Evolutionary conservation across 1,284 basidiomycete species (phyloP).

Genomic region (Stereum hirsutum): DNA sequence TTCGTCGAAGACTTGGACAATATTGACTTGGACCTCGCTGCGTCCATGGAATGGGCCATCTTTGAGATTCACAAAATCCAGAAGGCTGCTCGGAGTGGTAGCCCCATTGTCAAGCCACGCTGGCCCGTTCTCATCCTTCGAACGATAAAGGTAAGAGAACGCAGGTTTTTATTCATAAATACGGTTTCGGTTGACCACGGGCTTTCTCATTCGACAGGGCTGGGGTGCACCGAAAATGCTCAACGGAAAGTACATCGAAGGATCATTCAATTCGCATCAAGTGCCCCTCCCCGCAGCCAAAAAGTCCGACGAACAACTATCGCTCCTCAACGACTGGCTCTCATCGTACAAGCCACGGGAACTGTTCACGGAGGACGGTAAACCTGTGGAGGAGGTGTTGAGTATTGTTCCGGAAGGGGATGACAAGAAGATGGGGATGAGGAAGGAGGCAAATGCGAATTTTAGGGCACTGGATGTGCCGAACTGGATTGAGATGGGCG

Average conservation of each 20-base stretch:
- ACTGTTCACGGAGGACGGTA: constrained; percentile 48
- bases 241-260: constrained; percentile 66
- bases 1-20: constrained; percentile 69
- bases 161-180: background rate
- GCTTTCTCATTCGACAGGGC: constrained; percentile 27
- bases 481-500: constrained; percentile 51
- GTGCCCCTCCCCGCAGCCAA: constrained; percentile 74
- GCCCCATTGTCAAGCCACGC: constrained; percentile 73
- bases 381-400: constrained; percentile 41
- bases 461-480: constrained; percentile 57
- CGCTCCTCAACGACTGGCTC: constrained; percentile 62
- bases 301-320: constrained; percentile 53
- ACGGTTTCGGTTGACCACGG: background rate
- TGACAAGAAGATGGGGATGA: constrained; percentile 54
- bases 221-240: constrained; percentile 60
- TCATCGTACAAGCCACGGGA: constrained; percentile 53
- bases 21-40: constrained; percentile 65
- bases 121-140: constrained; percentile 83
- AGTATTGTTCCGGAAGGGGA: constrained; percentile 43
- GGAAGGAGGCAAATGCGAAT: constrained; percentile 56
- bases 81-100: constrained; percentile 62
- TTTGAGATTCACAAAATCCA: constrained; percentile 74
- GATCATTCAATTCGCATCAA: constrained; percentile 69
- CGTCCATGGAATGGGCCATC: constrained; percentile 78
- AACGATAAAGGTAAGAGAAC: constrained; percentile 54